phyloP scores from a whole-genome alignment of 2,329 filamentous ascomycete species.

The Scedosporium apiospermum region DNA sequence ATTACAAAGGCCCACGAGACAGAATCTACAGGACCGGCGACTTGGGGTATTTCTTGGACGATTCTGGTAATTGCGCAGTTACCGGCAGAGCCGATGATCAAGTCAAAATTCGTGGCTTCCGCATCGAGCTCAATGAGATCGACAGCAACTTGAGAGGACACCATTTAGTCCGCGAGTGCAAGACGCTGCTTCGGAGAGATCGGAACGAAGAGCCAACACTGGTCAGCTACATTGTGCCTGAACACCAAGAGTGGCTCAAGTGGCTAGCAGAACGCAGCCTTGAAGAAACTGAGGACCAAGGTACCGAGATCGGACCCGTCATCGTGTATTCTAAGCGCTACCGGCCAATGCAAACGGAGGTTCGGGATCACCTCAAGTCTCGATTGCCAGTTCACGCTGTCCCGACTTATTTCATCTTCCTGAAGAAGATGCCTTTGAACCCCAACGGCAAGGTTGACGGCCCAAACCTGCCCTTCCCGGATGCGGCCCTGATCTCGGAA shows the following conservation, averaged over 20 bases:
- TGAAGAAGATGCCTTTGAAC: conserved; percentile 24
- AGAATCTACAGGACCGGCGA: too few species aligned
- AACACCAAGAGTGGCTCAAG: conserved; percentile 61
- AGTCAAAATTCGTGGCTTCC: conserved; percentile 81
- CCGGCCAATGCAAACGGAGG: conserved; percentile 24
- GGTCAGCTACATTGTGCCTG: conserved; percentile 84
- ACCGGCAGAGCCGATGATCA: too few species aligned
- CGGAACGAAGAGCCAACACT: conserved; percentile 76
- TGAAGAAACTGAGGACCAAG: not conserved
- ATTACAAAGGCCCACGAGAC: too few species aligned
- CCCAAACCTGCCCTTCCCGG: conserved; percentile 66
- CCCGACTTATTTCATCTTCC: conserved; percentile 22
- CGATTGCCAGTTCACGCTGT: conserved; percentile 23
- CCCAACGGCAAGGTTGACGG: conserved; percentile 79
- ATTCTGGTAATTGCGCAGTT: too few species aligned
- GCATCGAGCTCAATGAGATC: conserved; percentile 91
- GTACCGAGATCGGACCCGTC: conserved; percentile 9
- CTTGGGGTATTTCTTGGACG: too few species aligned
- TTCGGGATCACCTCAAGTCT: conserved; percentile 22
- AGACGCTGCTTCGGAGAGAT: conserved; percentile 76
- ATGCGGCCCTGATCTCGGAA: conserved; percentile 8
- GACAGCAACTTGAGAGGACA: conserved; percentile 71
- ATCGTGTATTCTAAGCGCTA: conserved; percentile 28
- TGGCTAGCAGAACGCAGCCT: conserved; percentile 39
- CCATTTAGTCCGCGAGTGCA: conserved; percentile 70